A percentile compares a stretch with the other conserved stretches of the same genome.
Evolutionary conservation across 192 early-diverging fungal species (phyloP).

Genomic region (Coemansia sp.): DNA sequence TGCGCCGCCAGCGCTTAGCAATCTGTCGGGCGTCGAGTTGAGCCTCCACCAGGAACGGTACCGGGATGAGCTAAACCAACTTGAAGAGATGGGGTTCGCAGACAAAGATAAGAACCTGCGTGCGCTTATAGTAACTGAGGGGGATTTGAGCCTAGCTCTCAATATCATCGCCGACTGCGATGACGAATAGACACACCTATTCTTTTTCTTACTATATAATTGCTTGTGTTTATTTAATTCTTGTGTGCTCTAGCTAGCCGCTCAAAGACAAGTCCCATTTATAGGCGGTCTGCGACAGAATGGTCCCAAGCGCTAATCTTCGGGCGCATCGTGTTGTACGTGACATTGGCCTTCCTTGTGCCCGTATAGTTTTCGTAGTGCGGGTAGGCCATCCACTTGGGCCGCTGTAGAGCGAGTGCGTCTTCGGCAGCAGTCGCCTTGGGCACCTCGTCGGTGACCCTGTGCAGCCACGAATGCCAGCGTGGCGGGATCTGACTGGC

Average conservation of each 20-base stretch:
- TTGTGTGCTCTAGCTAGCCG: neutral
- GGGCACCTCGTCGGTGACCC: constrained; percentile 46
- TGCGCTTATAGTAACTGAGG: constrained; percentile 79
- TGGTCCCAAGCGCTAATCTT: constrained; percentile 50
- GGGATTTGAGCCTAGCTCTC: constrained; percentile 85
- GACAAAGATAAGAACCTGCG: constrained; percentile 83
- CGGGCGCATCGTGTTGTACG: constrained; percentile 54
- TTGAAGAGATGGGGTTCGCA: constrained; percentile 95
- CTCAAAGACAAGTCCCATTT: neutral
- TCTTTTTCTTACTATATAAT: neutral
- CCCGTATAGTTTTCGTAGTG: constrained; percentile 54
- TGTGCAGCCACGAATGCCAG: constrained; percentile 64
- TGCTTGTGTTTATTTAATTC: neutral
- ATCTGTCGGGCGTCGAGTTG: neutral
- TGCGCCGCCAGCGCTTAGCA: neutral
- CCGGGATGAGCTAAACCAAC: constrained; percentile 64
- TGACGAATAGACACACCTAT: constrained; percentile 4
- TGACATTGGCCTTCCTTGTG: constrained; percentile 41
- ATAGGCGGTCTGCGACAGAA: constrained; percentile 13
- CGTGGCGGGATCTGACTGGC: constrained; percentile 68
- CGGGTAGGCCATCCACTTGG: constrained; percentile 51
- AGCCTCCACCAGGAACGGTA: constrained; percentile 56
- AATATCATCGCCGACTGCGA: constrained; percentile 53
- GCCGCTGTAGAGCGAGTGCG: constrained; percentile 23
- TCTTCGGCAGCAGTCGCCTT: constrained; percentile 26